Base-by-base conservation (phyloP, 108 stramenopile genomes). In the Epipyxis sp. region DNA sequence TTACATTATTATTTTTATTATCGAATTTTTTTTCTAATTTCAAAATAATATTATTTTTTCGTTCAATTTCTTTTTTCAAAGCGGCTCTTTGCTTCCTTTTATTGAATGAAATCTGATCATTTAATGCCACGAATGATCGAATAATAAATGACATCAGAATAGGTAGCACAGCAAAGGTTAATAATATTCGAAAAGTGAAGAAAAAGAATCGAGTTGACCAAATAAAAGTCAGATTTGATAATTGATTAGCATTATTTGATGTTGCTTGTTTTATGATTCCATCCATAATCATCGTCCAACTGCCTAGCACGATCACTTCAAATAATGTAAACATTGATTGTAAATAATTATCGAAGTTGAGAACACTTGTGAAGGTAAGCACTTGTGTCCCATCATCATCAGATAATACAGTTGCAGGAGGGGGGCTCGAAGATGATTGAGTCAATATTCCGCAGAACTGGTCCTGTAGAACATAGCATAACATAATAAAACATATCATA, bases 251-350 rank as follows among this genome's bases (percentile, higher is more conserved):
- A 37, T 29, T 29, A 3, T 65, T 37, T 29, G 61, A 16, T 37
- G 61, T 37, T 10, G 61, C 61, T 16, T 20, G 16, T 16, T 16
- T 20, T 13, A 37, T 37, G 39, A 37, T 37, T 16, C 29, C 65
- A 32, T 74, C 46, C 71, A 74, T 74, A 6, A 74, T 42, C 71
- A 74, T 74, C 71, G 71, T 30, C 71, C 71, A 74, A 27, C 42
- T 43, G 6, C 71, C 71, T 42, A 74, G 34, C 6, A 74, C 44
- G 6, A 3, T 54, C 3, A 74, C 71, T 42, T 74, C 71, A 37
- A 74, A 74, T 13, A 74, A 32, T 42, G 71, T 74, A 42, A 54
- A 74, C 13, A 74, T 27, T 37, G 71, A 6, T 42, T 74, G 71
- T 42, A 32, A 16, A 34, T 54, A 54, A 42, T 46, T 74, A 27